phyloP scores from a whole-genome alignment of 2,329 filamentous ascomycete genomes.

The Uncinocarpus reesii region DNA sequence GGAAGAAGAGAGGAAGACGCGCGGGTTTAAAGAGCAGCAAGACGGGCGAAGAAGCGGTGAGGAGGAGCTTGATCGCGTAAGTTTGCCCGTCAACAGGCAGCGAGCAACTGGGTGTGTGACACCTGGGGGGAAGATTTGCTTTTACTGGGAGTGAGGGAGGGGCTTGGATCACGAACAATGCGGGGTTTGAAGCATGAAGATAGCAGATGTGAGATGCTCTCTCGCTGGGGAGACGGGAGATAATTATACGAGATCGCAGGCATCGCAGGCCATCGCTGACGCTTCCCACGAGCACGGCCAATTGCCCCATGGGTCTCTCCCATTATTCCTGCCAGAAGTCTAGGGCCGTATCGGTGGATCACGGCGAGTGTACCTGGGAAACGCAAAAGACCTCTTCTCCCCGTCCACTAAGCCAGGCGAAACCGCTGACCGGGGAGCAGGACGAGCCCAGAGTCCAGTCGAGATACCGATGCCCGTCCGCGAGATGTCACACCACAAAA shows the following conservation, averaged over 20 bases:
- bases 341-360: background rate
- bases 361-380: conserved; percentile 11
- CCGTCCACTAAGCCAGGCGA: conserved; percentile 11
- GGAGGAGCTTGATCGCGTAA: too few relatives aligned
- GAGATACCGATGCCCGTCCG: background rate
- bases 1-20: conserved; percentile 12
- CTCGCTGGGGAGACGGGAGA: too few relatives aligned
- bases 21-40: conserved; percentile 12
- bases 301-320: too few relatives aligned
- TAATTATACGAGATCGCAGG: too few relatives aligned
- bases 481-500: background rate
- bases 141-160: too few relatives aligned
- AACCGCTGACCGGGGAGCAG: background rate
- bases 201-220: too few relatives aligned
- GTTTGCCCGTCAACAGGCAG: too few relatives aligned
- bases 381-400: conserved; percentile 7
- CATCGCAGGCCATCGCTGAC: too few relatives aligned
- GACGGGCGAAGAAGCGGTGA: conserved; percentile 7
- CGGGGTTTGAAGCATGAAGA: too few relatives aligned
- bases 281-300: too few relatives aligned
- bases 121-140: too few relatives aligned
- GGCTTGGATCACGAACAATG: too few relatives aligned
- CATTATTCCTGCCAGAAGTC: background rate
- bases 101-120: background rate
- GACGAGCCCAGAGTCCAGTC: conserved; percentile 2